Percentiles rank a stretch among this genome's conserved stretches.
phyloP scores from a whole-genome alignment of 257 asterid species.

The Nicotiana knightiana region DNA sequence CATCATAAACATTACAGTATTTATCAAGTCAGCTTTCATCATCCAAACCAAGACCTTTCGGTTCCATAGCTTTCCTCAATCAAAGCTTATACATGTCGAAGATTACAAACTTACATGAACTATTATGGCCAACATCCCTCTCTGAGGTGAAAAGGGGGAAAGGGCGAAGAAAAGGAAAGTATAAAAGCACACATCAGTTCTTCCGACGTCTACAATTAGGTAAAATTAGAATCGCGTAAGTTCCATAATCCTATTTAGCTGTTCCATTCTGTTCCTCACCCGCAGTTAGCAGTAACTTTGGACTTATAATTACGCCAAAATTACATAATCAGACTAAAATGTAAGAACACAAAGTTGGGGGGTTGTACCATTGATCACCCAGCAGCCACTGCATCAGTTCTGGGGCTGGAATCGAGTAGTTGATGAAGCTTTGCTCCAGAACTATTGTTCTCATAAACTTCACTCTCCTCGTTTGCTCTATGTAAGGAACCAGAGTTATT shows the following conservation, averaged over 20 bases:
- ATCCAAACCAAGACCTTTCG: not conserved
- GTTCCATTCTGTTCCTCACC: constrained; percentile 28
- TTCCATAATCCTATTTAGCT: constrained; percentile 1
- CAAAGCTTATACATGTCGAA: not conserved
- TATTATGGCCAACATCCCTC: not conserved
- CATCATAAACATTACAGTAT: not conserved
- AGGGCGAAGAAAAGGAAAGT: not conserved
- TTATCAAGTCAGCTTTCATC: not conserved
- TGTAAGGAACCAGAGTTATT: constrained; percentile 47
- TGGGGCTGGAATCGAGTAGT: constrained; percentile 62
- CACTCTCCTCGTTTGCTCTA: constrained; percentile 38
- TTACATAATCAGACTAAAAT: constrained; percentile 25
- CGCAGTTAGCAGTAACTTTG: constrained; percentile 61
- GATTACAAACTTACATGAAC: not conserved
- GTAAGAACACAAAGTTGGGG: not conserved
- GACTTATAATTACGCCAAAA: constrained; percentile 69
- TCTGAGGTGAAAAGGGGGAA: not conserved
- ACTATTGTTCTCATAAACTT: constrained; percentile 33
- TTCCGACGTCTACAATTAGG: not conserved
- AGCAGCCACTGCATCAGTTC: constrained; percentile 88
- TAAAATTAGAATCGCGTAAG: not conserved
- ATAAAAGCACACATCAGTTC: not conserved
- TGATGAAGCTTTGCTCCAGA: constrained; percentile 75
- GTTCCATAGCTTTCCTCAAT: not conserved
- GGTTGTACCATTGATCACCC: constrained; percentile 29